Evolutionary conservation across 2,329 filamentous ascomycete species (phyloP), one percentile per base, ranked within the genome.

Genomic region (Talaromyces sp.): DNA sequence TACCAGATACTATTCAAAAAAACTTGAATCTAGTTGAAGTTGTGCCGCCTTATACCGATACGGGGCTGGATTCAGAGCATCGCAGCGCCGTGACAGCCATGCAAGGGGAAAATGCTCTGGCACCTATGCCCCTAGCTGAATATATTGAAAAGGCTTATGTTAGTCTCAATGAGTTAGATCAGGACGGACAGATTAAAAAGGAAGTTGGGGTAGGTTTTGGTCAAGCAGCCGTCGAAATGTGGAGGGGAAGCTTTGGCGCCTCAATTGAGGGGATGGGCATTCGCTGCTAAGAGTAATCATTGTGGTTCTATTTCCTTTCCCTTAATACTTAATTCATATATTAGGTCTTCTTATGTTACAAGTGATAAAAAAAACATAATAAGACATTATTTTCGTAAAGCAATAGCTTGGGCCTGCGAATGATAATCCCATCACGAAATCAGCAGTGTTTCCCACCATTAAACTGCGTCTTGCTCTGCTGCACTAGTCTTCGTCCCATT

Each of bases 11-110:
- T 14, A 43, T 62, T 24, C 60, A 22, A 31, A 41, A 54, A 37
- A 63, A 63, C n/a, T 13, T 63, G 27, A 57, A 58, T 58, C 24
- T 63, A 16, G 52, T 63, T 50, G 61, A 63, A 5, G 31, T 63
- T 47, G 50, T 57, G 4, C 61, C 61, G 10, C 61, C 61, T 24
- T 63, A 63, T 39, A 58, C 52, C 2, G 61, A 63, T 22, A 63
- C 61, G 22, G 61, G 3, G 24, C 52, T 63, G 33, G 61, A 58
- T 58, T 24, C 39, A 31, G n/a, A 37, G 10, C 43, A 57, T 27
- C 39, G 61, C 9, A 39, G 31, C 9, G 27, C 50, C 8, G 33
- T 58, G 11, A 35, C 7, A 3, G 61, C 50, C 7, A 57, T 57
- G n/a, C 43, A 57, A 10, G 61, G 61, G 24, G 61, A 63, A 45